Evolutionary conservation across 257 asterid genomes (phyloP), one percentile per base, ranked within the genome.

Genomic region (Solanum peruvianum): DNA sequence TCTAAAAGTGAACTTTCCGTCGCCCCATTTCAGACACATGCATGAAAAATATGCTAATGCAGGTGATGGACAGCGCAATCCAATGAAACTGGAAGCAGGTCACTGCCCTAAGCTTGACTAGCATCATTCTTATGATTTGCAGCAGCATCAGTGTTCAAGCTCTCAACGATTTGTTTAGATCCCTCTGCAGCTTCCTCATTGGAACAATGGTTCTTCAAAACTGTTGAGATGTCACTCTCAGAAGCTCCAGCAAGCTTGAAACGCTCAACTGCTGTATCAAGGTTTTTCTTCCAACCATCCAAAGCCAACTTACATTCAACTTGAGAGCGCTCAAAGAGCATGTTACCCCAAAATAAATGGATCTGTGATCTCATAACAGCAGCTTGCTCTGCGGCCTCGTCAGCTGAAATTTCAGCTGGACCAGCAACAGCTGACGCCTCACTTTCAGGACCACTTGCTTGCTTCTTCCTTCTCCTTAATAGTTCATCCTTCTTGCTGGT

Each of bases 201-300:
- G 73, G 98, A 97, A 86, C 93, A 91, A 88, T 95, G 99, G 88
- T 95, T 97, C 77, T 94, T 97, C 64, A 94, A 86, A 84, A 95
- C 98, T 0, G 98, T 92, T 6, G 93, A 91, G 62, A 97, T 96
- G 82, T 97, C 98, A 6, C 95, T 87, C 85, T 97, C 99, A 52
- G 99, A 97, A 88, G 99, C 98, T 69, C 99, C 98, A 21, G 99
- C 98, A 66, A 93, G 99, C 90, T 93, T 95, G 87, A 97, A 95
- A 29, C 94, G 89, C 89, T 92, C 96, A 18, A 93, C 95, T 5
- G 99, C 98, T 84, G 88, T 92, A 88, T 96, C 99, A 9, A 95
- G 92, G 90, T 96, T 93, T 89, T 94, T 91, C 87, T 92, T 90
- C 99, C 99, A 97, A 83, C 97, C 99, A 89, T 89, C 27, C 92